Evolutionary conservation across 2,329 filamentous ascomycete species (phyloP).

Genomic region (Ophiostoma perfectum): DNA sequence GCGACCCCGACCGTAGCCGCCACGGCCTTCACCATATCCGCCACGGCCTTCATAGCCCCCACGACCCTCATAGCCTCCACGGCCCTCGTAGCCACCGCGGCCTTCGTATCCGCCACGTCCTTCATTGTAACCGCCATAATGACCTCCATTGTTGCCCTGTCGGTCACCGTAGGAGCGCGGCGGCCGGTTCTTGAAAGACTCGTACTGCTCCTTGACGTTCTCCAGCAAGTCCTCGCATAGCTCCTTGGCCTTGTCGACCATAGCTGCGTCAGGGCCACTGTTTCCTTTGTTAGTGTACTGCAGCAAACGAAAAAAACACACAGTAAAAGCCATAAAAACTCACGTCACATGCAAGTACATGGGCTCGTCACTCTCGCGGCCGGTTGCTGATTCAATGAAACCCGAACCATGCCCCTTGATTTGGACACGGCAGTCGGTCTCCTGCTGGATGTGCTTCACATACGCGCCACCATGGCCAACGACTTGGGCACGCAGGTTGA

Average conservation of each 20-base stretch:
- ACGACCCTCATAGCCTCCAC: slow-evolving; percentile 39
- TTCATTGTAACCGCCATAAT: slow-evolving; percentile 43
- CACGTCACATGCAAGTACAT: slow-evolving; percentile 97
- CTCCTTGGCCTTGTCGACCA: slow-evolving; percentile 81
- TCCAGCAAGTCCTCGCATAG: slow-evolving; percentile 81
- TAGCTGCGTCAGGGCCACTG: slow-evolving; percentile 78
- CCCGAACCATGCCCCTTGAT: slow-evolving; percentile 96
- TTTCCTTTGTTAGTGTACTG: not conserved
- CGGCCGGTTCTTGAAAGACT: slow-evolving; percentile 80
- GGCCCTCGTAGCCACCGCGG: slow-evolving; percentile 28
- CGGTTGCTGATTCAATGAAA: slow-evolving; percentile 85
- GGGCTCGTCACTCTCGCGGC: slow-evolving; percentile 83
- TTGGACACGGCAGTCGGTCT: slow-evolving; percentile 91
- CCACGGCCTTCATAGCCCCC: slow-evolving; percentile 35
- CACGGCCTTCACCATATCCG: slow-evolving; percentile 35
- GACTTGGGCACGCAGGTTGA: slow-evolving; percentile 93
- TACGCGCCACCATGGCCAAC: slow-evolving; percentile 92
- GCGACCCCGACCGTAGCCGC: not conserved
- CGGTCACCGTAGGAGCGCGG: slow-evolving; percentile 52
- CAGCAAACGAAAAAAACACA: not conserved
- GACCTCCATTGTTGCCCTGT: slow-evolving; percentile 43
- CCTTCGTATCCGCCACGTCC: slow-evolving; percentile 39
- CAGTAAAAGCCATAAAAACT: slow-evolving; percentile 34
- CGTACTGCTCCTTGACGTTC: slow-evolving; percentile 85
- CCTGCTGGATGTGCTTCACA: slow-evolving; percentile 96